Base-by-base conservation (phyloP, 805 yeast species). In the Kuraishia cidri region DNA sequence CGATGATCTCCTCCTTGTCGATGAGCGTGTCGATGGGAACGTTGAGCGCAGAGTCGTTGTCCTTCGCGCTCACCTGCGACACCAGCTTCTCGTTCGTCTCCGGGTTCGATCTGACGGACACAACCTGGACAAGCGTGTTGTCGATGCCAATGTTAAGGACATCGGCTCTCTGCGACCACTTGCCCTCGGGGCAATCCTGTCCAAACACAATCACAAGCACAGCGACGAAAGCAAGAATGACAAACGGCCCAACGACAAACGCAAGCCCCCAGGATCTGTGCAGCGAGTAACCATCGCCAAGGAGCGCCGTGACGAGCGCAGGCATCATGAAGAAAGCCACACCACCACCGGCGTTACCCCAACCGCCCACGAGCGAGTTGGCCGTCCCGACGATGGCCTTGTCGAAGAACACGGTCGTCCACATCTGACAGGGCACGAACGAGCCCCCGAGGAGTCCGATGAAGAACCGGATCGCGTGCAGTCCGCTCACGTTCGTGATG, bases 131-230 rank as follows among this genome's bases (percentile, higher is more conserved):
- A 6, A 39, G 30, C 12, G 45, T 37, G 19, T 47, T 48, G 36
- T 51, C 52, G 30, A 48, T 35, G 8, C 51, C 47, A 25, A 50
- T 37, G 3, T 45, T 41, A 11, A 48, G 35, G 2, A 52, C 33
- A 35, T 43, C 46, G 8, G 32, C 43, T 36, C 62, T 46, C 29
- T 48, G 37, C 1, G 49, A 37, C 62, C 62, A 57, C 28, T 41
- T 43, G 13, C 61, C 62, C 33, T 49, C 56, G 7, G 62, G 62
- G 35, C 59, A 55, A 36, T 56, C 62, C 15, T 41, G 44, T 1
- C 59, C 60, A 34, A 54, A 42, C 3, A 52, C 11, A 2, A 50
- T 28, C 18, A 41, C 40, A 16, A 45, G 9, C 9, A 31, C 18
- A 2, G 58, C 59, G 11, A 55, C 54, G 30, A 44, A 36, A 17